Evolutionary conservation across 805 yeast genomes (phyloP), one percentile per base, ranked within the genome.

Genomic region (Barnettozyma californica): DNA sequence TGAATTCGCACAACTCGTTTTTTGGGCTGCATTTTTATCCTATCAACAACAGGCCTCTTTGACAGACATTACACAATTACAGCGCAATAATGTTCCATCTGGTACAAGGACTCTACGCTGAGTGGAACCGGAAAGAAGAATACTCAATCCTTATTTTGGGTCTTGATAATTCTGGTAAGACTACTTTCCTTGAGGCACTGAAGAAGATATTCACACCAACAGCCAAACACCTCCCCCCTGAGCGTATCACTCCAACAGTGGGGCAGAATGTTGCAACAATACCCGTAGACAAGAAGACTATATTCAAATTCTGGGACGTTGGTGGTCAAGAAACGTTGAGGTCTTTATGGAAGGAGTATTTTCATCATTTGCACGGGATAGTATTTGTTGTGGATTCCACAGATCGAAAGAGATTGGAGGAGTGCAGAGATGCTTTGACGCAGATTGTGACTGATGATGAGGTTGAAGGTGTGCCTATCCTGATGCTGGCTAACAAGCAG

Each of bases 401-500:
- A 1, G 98, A 91, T 64, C 76, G 84, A 25, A 83, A 78, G 31
- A 74, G 97, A 49, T 77, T 92, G 45, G 83, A 86, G 53, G 97
- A 91, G 66, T 90, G 96, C 67, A 76, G 80, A 55, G 79, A 78
- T 21, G 81, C 84, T 2, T 70, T 90, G 46, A 66, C 73, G 16
- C 56, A 68, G 1, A 65, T 80, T 18, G 82, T 89, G 62, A 71
- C 75, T 44, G 76, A 76, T 62, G 87, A 83, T 50, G 72, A 73
- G 18, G 70, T 77, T 13, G 87, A 83, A 48, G 90, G 95, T 27
- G 84, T 90, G 16, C 99, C 98, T 1, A 81, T 92, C 9, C 72
- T 92, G 49, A 92, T 92, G 97, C 73, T 92, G 60, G 98, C 97
- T 8, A 92, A 94, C 65, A 94, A 94, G 64, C 97, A 91, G 69